Evolutionary conservation across 306 rosid species (phyloP), one percentile per base, ranked within the genome.

Genomic region (Vicia faba): DNA sequence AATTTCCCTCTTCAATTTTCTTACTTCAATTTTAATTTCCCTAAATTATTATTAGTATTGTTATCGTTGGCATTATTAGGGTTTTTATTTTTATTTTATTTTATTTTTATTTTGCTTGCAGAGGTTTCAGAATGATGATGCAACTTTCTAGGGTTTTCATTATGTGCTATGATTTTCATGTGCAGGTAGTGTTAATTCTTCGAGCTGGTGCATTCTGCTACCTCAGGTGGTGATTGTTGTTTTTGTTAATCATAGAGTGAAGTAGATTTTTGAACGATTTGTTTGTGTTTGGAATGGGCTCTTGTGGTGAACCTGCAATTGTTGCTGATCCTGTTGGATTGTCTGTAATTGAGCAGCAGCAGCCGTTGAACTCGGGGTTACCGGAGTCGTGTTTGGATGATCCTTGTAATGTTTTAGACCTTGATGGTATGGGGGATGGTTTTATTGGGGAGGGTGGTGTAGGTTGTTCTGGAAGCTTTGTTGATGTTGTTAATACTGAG

Each of bases 71-170:
- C 89, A 80, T 85, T 87, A 61, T 71, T 40, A 60, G 68, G 84
- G 87, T 73, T 71, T 60, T n/a, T 15, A 26, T 77, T 43, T 72
- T 16, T 14, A 5, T 51, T 23, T 4, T 4, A 51, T 14, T 14
- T 59, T 61, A 1, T 19, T 45, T 49, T 10, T 10, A 35, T 70
- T 25, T 28, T 7, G 3, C 77, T 82, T 78, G 86, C 77, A 81
- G 82, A 79, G 84, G 53, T 68, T 41, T 75, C 51, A 57, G 68
- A 31, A 31, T 31, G 81, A 71, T 79, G 78, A 75, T 86, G 80
- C 75, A 57, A 69, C 70, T 72, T 73, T 85, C 69, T 85, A 87
- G 91, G 95, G 91, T 82, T 89, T 87, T 61, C 61, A 77, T 46
- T 75, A 5, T 20, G 63, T 66, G 69, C 59, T 23, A 43, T 71